phyloP scores from a whole-genome alignment of 2,329 filamentous ascomycete species.

The Neonectria faginata region DNA sequence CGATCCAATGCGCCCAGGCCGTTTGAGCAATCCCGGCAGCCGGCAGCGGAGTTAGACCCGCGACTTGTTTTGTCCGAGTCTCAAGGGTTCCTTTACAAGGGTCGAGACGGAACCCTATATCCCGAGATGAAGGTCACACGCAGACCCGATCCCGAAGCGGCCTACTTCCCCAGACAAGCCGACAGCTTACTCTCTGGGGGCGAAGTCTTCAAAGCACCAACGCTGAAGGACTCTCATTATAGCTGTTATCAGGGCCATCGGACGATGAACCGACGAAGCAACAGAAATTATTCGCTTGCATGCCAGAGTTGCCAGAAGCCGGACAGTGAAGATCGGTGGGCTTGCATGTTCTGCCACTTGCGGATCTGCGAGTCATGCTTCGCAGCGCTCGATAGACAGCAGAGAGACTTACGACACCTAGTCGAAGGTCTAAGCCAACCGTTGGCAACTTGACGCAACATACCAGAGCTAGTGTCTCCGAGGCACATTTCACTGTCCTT shows the following conservation, averaged over 20 bases:
- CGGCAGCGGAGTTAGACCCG: conserved; percentile 44
- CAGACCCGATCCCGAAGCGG: conserved; percentile 51
- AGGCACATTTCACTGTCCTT: conserved; percentile 1
- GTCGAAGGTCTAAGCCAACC: conserved; percentile 47
- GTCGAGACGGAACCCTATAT: conserved; percentile 56
- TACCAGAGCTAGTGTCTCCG: not conserved
- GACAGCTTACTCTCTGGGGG: conserved; percentile 47
- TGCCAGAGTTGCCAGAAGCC: conserved; percentile 65
- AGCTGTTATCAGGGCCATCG: conserved; percentile 62
- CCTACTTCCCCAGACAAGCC: conserved; percentile 53
- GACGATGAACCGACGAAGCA: conserved; percentile 61
- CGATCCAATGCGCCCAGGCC: conserved; percentile 36
- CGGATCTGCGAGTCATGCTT: conserved; percentile 64
- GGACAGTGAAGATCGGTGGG: conserved; percentile 59
- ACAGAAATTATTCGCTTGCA: conserved; percentile 62
- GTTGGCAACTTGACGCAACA: not conserved
- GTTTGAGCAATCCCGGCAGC: conserved; percentile 40
- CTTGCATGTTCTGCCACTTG: conserved; percentile 63
- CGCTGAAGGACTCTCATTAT: conserved; percentile 59
- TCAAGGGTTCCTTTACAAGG: conserved; percentile 51
- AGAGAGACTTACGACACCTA: conserved; percentile 58
- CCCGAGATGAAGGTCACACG: conserved; percentile 54
- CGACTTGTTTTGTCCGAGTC: conserved; percentile 50
- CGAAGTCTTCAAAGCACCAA: conserved; percentile 55
- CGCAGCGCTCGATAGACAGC: conserved; percentile 54